A percentile compares a stretch with the other conserved stretches of the same genome.
These are phyloP conservation scores for Opeltia flavorubescens DNA, from an alignment of 495 filamentous ascomycete genomes.

Conservation along the genomic window DNA sequence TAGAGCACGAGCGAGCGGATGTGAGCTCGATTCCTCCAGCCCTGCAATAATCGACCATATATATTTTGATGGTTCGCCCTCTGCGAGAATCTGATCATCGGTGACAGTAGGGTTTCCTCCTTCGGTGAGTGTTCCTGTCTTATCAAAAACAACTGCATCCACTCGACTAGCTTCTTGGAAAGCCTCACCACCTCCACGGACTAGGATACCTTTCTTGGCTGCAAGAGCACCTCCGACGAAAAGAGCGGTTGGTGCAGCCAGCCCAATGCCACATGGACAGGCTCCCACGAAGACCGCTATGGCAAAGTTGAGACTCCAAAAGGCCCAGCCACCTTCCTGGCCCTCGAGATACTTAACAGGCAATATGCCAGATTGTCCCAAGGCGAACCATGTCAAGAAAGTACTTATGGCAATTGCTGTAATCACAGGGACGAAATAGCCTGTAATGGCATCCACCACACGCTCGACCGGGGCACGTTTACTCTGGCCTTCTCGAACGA, in stretches of 20 bases:
- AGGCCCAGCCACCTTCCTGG: constrained; percentile 62
- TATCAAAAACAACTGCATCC: constrained; percentile 87
- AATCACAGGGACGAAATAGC: constrained; percentile 80
- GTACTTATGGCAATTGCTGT: constrained; percentile 68
- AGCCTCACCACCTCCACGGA: constrained; percentile 90
- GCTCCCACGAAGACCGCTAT: constrained; percentile 93
- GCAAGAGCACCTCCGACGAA: constrained; percentile 86
- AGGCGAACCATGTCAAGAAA: constrained; percentile 68
- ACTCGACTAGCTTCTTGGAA: constrained; percentile 86
- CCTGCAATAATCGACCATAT: constrained; percentile 43
- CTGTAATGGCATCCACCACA: constrained; percentile 69
- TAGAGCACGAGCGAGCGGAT: constrained; percentile 80
- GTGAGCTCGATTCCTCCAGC: constrained; percentile 71
- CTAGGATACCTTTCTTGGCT: constrained; percentile 76
- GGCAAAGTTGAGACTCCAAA: constrained; percentile 81
- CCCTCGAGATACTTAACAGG: constrained; percentile 51
- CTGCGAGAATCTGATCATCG: constrained; percentile 45
- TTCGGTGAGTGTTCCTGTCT: constrained; percentile 83
- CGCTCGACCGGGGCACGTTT: constrained; percentile 76
- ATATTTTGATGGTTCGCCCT: constrained; percentile 21
- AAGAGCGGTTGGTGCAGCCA: constrained; percentile 85
- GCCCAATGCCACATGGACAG: constrained; percentile 83
- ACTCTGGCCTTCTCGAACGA: constrained; percentile 84
- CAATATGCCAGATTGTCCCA: constrained; percentile 56
- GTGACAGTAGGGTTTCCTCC: constrained; percentile 72